phyloP scores from a whole-genome alignment of 345 rosid species.

The Salix dunnii region DNA sequence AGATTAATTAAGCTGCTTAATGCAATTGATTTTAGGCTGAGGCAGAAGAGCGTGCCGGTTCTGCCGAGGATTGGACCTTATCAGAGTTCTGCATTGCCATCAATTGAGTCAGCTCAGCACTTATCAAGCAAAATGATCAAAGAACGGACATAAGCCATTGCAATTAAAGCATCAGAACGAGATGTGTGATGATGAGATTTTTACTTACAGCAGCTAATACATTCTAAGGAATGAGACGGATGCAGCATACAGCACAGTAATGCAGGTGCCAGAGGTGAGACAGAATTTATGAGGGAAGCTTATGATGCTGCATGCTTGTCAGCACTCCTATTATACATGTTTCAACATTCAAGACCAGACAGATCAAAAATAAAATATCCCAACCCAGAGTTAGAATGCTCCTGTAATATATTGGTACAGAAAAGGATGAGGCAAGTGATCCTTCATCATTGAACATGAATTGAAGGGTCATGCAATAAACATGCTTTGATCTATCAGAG shows the following conservation, averaged over 20 bases:
- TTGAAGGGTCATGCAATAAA: constrained; percentile 47
- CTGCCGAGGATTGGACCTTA: not conserved
- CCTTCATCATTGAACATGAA: not conserved
- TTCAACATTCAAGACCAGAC: constrained; percentile 24
- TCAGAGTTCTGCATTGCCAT: not conserved
- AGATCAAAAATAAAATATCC: constrained; percentile 21
- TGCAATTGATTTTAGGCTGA: not conserved
- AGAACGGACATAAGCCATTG: not conserved
- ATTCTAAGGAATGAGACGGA: constrained; percentile 1
- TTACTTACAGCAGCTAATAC: not conserved
- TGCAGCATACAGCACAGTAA: not conserved
- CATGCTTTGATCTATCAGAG: constrained; percentile 58
- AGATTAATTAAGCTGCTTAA: too few relatives aligned
- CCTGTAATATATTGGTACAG: constrained; percentile 15
- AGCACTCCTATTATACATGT: constrained; percentile 25
- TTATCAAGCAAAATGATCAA: not conserved
- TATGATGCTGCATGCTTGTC: constrained; percentile 29
- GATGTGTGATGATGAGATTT: not conserved
- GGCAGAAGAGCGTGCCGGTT: too few relatives aligned
- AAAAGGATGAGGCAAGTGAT: constrained; percentile 15
- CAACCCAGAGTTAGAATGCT: constrained; percentile 22
- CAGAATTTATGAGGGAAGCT: constrained; percentile 23
- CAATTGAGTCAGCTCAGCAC: not conserved
- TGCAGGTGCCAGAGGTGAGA: constrained; percentile 8
- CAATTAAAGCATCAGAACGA: not conserved